Conservation (phyloP, 2,329 filamentous ascomycete species). For the Pseudogymnoascus sp. region DNA sequence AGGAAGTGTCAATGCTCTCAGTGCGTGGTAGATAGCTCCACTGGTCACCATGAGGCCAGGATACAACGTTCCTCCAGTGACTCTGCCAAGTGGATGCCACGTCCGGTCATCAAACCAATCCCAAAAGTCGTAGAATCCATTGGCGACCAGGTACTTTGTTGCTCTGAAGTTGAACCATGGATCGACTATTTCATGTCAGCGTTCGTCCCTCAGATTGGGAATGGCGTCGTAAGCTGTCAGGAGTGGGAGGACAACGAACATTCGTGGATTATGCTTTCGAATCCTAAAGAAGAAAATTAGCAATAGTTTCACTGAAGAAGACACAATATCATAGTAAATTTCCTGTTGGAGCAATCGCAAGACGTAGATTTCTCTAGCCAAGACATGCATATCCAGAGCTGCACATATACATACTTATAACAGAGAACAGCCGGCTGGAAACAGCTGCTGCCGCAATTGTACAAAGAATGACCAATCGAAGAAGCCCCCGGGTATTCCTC, state of each 20-base stretch:
- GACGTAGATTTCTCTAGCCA: conserved; percentile 6
- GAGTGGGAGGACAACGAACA: conserved; percentile 53
- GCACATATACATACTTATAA: conserved; percentile 67
- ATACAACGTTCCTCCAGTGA: conserved; percentile 97
- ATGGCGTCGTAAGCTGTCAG: conserved; percentile 2
- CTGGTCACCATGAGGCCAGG: conserved; percentile 99
- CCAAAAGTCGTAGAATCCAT: conserved; percentile 99
- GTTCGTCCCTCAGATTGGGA: conserved; percentile 21
- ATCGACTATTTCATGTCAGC: conserved; percentile 60
- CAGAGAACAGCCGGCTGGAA: conserved; percentile 91
- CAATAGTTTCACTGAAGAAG: conserved; percentile 12
- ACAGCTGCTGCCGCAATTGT: conserved; percentile 89
- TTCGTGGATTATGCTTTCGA: conserved; percentile 99
- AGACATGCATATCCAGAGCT: conserved; percentile 10
- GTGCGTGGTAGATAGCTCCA: conserved; percentile 88
- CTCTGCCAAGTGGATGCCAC: conserved; percentile 97
- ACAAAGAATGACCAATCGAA: conserved; percentile 82
- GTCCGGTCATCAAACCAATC: conserved; percentile 99
- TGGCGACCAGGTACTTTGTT: conserved; percentile 91
- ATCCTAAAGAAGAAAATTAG: conserved; percentile 48
- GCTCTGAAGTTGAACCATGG: conserved; percentile 99
- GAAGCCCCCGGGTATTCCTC: conserved; percentile 72
- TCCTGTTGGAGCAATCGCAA: background rate
- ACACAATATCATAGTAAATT: conserved; percentile 1
- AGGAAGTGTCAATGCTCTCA: conserved; percentile 79